A percentile compares a stretch with the other conserved stretches of the same genome.
Conservation (phyloP, 2,329 filamentous ascomycete species). For the Sarocladiaceae sp. region DNA sequence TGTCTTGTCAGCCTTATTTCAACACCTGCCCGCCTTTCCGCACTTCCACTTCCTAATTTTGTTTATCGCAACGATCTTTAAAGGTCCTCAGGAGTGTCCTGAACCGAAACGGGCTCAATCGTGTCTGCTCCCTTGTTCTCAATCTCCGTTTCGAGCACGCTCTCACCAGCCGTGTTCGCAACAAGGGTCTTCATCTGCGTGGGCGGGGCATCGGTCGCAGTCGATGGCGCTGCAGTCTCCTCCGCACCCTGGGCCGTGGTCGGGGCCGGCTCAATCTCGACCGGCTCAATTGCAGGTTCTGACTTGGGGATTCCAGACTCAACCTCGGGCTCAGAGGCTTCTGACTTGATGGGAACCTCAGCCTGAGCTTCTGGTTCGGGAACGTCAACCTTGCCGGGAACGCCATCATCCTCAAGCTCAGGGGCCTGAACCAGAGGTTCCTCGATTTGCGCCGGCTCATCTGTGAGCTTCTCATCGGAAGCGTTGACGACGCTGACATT, state of each 20-base stretch:
- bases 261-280: not conserved
- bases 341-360: not conserved
- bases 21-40: not conserved
- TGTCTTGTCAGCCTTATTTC: too few species aligned
- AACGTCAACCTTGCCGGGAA: not conserved
- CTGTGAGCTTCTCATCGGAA: constrained; percentile 13
- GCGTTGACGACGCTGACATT: constrained; percentile 28
- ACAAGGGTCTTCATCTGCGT: constrained; percentile 31
- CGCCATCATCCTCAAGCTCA: not conserved
- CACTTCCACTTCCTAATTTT: too few species aligned
- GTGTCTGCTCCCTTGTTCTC: constrained; percentile 27
- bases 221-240: not conserved
- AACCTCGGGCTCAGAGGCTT: not conserved
- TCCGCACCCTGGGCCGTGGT: not conserved
- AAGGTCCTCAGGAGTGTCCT: constrained; percentile 29
- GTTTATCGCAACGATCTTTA: too few species aligned
- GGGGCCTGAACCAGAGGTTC: too few species aligned
- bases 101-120: constrained; percentile 30
- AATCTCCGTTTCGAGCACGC: constrained; percentile 34
- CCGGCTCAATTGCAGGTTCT: not conserved
- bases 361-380: constrained; percentile 7
- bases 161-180: constrained; percentile 39
- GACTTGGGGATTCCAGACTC: constrained; percentile 3
- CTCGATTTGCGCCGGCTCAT: constrained; percentile 1
- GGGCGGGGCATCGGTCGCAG: not conserved